phyloP scores from a whole-genome alignment of 2,329 filamentous ascomycete species.

The Apiospora rasikravindrae region DNA sequence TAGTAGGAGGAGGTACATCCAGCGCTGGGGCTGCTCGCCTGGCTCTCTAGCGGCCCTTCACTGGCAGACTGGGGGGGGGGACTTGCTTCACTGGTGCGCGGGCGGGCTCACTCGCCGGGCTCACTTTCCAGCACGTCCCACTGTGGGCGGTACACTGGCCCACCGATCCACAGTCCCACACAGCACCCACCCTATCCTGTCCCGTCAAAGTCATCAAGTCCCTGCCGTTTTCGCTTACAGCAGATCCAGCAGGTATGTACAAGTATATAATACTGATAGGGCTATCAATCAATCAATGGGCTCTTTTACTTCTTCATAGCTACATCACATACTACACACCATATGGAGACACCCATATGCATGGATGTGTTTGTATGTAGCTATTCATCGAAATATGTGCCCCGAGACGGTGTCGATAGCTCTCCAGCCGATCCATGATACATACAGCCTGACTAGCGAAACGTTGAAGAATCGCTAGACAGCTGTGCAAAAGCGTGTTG shows the following conservation, averaged over 20 bases:
- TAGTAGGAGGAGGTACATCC: background rate
- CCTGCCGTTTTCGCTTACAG: background rate
- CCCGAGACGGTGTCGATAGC: background rate
- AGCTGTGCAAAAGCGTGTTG: background rate
- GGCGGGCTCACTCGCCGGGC: background rate
- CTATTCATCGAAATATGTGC: background rate
- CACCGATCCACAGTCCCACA: background rate
- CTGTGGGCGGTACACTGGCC: background rate
- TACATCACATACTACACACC: no score
- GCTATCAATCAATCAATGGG: background rate
- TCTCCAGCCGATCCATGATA: background rate
- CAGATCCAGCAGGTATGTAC: background rate
- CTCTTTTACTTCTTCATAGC: background rate
- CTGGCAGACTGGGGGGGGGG: background rate
- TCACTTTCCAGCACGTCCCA: background rate
- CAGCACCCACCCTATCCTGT: background rate
- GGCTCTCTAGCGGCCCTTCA: no score
- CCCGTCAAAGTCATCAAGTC: background rate
- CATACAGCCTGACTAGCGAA: background rate
- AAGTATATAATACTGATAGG: no score
- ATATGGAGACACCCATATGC: background rate
- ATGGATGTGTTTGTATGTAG: background rate
- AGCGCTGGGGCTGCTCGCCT: background rate
- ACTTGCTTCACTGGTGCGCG: background rate
- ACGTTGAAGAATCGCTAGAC: slow-evolving; percentile 14